Conservation (phyloP, 2,329 filamentous ascomycete species). For the Aspergillus chevalieri region DNA sequence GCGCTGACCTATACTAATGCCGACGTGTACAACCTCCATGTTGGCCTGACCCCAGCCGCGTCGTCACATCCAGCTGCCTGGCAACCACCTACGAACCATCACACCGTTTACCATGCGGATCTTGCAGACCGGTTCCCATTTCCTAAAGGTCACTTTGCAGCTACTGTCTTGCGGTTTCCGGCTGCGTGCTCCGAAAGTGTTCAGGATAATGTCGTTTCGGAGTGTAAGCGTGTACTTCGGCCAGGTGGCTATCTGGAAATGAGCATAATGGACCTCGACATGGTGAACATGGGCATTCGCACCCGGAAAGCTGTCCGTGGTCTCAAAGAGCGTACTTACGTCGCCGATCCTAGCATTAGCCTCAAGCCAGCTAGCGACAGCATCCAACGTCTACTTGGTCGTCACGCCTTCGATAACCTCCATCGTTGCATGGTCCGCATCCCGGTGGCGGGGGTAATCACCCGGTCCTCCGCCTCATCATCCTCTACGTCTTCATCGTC, state of each 20-base stretch:
- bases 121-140: conserved; percentile 41
- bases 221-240: conserved; percentile 45
- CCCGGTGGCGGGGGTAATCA: conserved; percentile 41
- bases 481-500: conserved; percentile 36
- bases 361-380: conserved; percentile 45
- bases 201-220: conserved; percentile 41
- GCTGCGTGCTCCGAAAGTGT: conserved; percentile 39
- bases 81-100: conserved; percentile 39
- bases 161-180: conserved; percentile 42
- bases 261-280: conserved; percentile 45
- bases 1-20: conserved; percentile 44
- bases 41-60: conserved; percentile 26
- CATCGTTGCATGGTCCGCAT: conserved; percentile 45
- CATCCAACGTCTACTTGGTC: conserved; percentile 41
- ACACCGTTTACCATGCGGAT: conserved; percentile 36
- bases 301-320: conserved; percentile 41
- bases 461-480: conserved; percentile 36
- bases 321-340: conserved; percentile 42
- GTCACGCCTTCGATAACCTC: conserved; percentile 44
- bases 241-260: conserved; percentile 46
- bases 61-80: conserved; percentile 36
- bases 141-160: conserved; percentile 42
- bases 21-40: conserved; percentile 39
- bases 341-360: conserved; percentile 37
- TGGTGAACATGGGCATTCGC: conserved; percentile 45